These are phyloP conservation scores for Colletotrichum graminicola DNA, from an alignment of 2,329 filamentous ascomycete genomes.

Conservation along the genomic window DNA sequence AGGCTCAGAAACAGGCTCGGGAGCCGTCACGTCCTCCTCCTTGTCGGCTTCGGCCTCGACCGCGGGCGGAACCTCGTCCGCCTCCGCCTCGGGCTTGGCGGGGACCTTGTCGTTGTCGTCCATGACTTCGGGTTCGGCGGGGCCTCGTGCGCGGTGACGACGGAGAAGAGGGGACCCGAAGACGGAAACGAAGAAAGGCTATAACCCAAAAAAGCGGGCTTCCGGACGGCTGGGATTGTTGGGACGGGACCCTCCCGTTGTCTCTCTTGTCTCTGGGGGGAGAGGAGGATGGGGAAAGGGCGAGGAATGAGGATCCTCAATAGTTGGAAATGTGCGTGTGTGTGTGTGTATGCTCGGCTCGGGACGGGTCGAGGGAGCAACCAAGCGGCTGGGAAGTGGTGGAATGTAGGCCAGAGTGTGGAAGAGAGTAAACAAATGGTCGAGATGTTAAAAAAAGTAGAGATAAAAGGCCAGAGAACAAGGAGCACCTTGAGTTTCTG, in stretches of 20 bases:
- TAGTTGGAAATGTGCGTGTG: constrained; percentile 24
- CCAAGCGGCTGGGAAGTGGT: not conserved
- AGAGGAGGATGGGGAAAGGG: not conserved
- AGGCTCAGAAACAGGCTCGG: not conserved
- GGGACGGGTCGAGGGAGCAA: constrained; percentile 42
- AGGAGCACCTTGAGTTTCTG: constrained; percentile 1
- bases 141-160: constrained; percentile 51
- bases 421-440: not conserved
- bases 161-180: too few species aligned
- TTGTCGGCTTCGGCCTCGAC: constrained; percentile 28
- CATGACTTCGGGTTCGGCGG: constrained; percentile 25
- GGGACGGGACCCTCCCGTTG: not conserved
- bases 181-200: not conserved
- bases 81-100: constrained; percentile 36
- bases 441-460: not conserved
- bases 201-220: constrained; percentile 35
- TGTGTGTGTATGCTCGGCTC: constrained; percentile 32
- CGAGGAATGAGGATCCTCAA: constrained; percentile 18
- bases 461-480: not conserved
- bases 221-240: not conserved
- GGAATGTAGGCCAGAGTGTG: not conserved
- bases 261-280: not conserved
- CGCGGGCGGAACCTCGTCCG: constrained; percentile 42
- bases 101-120: constrained; percentile 39
- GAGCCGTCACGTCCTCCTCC: not conserved